phyloP scores from a whole-genome alignment of 1,284 basidiomycete genomes.

The Ceratobasidium papillatum region DNA sequence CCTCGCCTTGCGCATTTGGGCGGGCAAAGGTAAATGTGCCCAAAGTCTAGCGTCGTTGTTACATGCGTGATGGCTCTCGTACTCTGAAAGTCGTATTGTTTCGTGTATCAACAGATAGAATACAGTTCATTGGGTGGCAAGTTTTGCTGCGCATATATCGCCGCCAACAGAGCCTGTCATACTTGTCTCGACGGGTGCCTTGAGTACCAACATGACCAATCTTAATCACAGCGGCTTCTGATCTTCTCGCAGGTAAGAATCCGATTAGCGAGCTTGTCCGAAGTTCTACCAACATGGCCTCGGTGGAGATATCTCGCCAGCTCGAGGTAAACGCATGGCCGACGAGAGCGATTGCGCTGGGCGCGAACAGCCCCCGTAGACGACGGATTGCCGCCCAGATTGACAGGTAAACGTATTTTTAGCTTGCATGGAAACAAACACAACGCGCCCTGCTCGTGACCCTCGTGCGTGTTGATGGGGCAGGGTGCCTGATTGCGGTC shows the following conservation, averaged over 20 bases:
- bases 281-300: not conserved
- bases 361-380: not conserved
- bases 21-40: too few species aligned
- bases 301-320: not conserved
- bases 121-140: too few species aligned
- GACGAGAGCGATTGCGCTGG: not conserved
- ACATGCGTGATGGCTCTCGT: too few species aligned
- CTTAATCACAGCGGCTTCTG: not conserved
- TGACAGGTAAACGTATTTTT: not conserved
- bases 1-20: not conserved
- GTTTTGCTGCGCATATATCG: too few species aligned
- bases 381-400: not conserved
- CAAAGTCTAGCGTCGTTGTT: too few species aligned
- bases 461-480: slow-evolving; percentile 24
- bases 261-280: not conserved
- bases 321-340: not conserved
- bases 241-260: not conserved
- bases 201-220: not conserved
- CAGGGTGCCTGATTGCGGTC: not conserved
- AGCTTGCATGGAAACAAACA: not conserved
- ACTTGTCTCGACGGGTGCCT: too few species aligned
- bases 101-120: too few species aligned
- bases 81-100: too few species aligned
- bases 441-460: not conserved
- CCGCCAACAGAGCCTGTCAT: too few species aligned